Evolutionary conservation across 306 rosid species (phyloP).

Genomic region (Oemleria cerasiformis): DNA sequence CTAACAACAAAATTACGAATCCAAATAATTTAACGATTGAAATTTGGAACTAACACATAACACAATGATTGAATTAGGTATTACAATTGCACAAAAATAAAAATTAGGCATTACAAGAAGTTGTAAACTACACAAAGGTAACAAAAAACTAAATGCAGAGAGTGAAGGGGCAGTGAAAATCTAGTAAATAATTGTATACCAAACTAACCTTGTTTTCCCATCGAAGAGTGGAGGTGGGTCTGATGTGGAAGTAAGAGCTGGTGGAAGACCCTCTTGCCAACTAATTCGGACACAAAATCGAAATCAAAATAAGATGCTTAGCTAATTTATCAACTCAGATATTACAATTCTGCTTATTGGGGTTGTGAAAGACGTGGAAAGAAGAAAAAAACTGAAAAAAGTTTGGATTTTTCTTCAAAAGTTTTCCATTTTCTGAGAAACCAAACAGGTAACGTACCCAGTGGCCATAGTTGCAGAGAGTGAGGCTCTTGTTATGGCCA

Average conservation of each 20-base stretch:
- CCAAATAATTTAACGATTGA: background rate
- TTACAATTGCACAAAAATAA: no score
- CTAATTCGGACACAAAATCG: conserved; percentile 1
- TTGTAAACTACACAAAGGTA: background rate
- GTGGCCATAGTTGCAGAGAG: conserved; percentile 39
- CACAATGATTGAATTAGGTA: no score
- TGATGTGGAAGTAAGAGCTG: conserved; percentile 60
- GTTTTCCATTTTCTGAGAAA: background rate
- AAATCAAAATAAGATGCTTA: background rate
- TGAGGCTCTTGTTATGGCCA: conserved; percentile 16
- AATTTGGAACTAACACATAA: conserved; percentile 5
- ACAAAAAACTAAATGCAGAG: background rate
- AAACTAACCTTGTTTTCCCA: conserved; percentile 73
- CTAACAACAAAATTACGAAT: conserved; percentile 5
- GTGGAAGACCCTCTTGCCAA: conserved; percentile 53
- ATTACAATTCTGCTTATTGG: background rate
- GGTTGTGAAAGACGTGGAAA: background rate
- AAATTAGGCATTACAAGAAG: background rate
- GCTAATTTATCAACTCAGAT: background rate
- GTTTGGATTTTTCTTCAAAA: background rate
- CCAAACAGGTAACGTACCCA: conserved; percentile 34
- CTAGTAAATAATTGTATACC: background rate
- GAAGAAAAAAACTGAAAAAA: background rate
- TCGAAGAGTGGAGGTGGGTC: conserved; percentile 75
- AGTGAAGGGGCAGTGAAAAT: no score